Evolutionary conservation across 2,329 filamentous ascomycete species (phyloP), one percentile per base, ranked within the genome.

Genomic region (Colletotrichum camelliae): DNA sequence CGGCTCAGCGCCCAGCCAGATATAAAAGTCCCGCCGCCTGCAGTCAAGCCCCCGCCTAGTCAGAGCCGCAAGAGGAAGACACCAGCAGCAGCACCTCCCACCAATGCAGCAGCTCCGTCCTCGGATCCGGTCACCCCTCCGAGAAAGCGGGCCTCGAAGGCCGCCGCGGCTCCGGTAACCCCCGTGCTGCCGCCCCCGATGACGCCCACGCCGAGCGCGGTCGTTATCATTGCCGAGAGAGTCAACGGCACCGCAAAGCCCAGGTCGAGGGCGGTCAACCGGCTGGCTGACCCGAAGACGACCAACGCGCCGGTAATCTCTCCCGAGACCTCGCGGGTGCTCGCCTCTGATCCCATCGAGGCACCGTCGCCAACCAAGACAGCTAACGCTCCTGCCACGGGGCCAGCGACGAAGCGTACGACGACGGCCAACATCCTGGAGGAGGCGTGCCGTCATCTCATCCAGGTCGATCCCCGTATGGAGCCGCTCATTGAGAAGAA

Each of bases 351-450:
- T 60, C 87, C 86, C 10, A 85, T 87, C 81, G 83, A 83, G 82
- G 86, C 78, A 43, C 85, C 81, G 79, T 91, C 84, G 78, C 89
- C 84, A 80, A 88, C 85, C 78, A 91, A 86, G 80, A 81, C 73
- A 77, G 78, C 69, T 13, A 58, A 24, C n/a, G 29, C 74, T 7
- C 27, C 29, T 0, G 39, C 31, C 6, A 16, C 18, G 16, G 39
- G 81, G 85, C 6, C 81, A 85, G 74, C 83, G 24, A 24, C 77
- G 80, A 81, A 69, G 57, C 85, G 4, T 86, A 89, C 89, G 2
- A 94, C 94, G n/a, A 94, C 93, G 7, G 91, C 90, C 21, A 94
- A 90, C 67, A 85, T 98, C 18, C 89, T 98, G 4, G 89, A 94
- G 57, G 90, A 95, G 80, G 96, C 95, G 5, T 91, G 93, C 77